Evolutionary conservation across 495 filamentous ascomycete species (phyloP).

Genomic region (Podospora appendiculata): DNA sequence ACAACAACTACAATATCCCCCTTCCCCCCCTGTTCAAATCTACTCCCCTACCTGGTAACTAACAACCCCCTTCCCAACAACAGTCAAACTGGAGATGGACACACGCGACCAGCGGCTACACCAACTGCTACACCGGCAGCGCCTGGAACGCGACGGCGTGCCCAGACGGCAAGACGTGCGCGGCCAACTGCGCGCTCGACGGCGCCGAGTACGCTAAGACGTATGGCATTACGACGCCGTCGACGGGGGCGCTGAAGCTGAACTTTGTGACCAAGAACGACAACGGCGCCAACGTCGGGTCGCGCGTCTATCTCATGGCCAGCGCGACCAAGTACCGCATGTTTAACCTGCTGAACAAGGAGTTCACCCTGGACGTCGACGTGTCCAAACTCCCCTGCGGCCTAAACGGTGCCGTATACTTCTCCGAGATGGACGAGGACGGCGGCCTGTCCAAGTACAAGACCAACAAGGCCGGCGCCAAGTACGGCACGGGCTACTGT

Average conservation of each 20-base stretch:
- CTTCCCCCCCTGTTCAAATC: too few species aligned
- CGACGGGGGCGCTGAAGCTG: conserved; percentile 44
- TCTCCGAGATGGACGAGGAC: conserved; percentile 55
- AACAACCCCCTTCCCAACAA: background rate
- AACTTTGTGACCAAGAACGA: conserved; percentile 50
- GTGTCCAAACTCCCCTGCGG: conserved; percentile 59
- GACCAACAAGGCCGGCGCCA: conserved; percentile 58
- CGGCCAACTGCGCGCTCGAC: conserved; percentile 53
- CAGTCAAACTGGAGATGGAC: conserved; percentile 62
- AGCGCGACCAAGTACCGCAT: conserved; percentile 50
- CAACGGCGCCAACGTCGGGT: conserved; percentile 50
- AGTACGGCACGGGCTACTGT: conserved; percentile 67
- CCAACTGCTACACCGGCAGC: conserved; percentile 60
- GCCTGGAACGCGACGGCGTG: conserved; percentile 50
- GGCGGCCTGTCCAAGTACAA: conserved; percentile 46
- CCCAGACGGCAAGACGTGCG: conserved; percentile 46
- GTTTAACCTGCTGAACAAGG: conserved; percentile 57
- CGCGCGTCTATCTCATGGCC: conserved; percentile 54
- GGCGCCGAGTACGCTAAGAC: conserved; percentile 54
- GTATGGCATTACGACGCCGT: conserved; percentile 52
- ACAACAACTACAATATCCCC: background rate
- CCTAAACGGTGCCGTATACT: conserved; percentile 65
- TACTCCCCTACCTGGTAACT: background rate
- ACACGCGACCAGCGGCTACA: conserved; percentile 43
- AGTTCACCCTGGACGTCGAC: conserved; percentile 67